These are phyloP conservation scores for Rosa chinensis DNA, from an alignment of 306 rosid genomes.

Conservation along the genomic window DNA sequence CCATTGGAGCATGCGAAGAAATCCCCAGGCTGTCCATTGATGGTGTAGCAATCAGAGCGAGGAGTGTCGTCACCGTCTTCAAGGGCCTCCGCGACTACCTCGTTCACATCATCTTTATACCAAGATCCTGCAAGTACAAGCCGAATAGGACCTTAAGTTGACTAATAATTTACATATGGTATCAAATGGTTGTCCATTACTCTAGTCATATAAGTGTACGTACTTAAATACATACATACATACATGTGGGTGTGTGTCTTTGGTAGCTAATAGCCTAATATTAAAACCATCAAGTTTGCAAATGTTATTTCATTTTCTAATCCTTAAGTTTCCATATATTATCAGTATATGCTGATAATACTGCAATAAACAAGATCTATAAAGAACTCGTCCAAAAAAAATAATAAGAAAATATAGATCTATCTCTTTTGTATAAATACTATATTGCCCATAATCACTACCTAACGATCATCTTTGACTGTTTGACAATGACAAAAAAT, in stretches of 20 bases:
- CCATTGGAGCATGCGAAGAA: slow-evolving; percentile 3
- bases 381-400: too few species aligned
- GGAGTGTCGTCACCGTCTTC: neutral
- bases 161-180: neutral
- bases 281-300: neutral
- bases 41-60: slow-evolving; percentile 10
- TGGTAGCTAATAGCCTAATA: too few species aligned
- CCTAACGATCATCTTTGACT: neutral
- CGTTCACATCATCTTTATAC: neutral
- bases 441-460: neutral
- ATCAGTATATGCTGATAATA: too few species aligned
- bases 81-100: slow-evolving; percentile 2
- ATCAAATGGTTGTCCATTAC: neutral
- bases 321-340: neutral
- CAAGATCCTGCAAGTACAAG: slow-evolving; percentile 12
- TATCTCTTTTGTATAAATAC: neutral
- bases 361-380: too few species aligned
- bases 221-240: neutral
- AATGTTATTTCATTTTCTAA: neutral
- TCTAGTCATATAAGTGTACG: neutral
- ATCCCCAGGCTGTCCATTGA: slow-evolving; percentile 7
- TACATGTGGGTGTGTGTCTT: neutral
- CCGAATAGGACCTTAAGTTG: neutral
- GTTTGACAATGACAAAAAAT: neutral
- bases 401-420: too few species aligned